These are phyloP conservation scores for Vigna reflexopilosa DNA, from an alignment of 306 rosid species.

Conservation along the genomic window DNA sequence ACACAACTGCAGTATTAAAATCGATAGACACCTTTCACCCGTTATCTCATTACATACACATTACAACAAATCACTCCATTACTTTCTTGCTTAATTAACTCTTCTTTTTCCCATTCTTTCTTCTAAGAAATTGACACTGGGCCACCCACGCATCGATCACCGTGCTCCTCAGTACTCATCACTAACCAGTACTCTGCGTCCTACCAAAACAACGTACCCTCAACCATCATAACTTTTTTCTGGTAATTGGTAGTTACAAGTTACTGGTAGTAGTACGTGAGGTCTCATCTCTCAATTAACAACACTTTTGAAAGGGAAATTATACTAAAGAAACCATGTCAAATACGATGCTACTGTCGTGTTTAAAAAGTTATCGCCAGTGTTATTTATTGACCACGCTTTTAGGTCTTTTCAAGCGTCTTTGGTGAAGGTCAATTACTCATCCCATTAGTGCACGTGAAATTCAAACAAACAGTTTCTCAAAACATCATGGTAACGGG, in stretches of 20 bases:
- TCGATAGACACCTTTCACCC: constrained; percentile 37
- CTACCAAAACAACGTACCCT: constrained; percentile 13
- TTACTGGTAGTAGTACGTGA: too few relatives aligned
- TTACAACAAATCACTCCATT: neutral
- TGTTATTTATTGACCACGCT: too few relatives aligned
- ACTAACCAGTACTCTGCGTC: constrained; percentile 21
- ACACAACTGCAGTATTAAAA: constrained; percentile 31
- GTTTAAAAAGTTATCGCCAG: neutral
- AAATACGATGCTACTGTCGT: neutral
- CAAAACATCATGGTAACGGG: constrained; percentile 23
- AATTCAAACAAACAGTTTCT: constrained; percentile 5
- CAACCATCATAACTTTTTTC: neutral
- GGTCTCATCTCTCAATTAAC: neutral
- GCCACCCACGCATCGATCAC: neutral
- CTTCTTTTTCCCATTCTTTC: neutral
- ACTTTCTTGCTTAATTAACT: neutral
- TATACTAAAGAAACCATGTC: constrained; percentile 12
- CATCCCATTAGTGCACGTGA: neutral
- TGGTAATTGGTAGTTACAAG: neutral
- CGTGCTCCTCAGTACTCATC: neutral
- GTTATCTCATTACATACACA: neutral
- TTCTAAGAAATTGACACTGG: constrained; percentile 19
- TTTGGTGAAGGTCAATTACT: too few relatives aligned
- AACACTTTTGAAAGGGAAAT: constrained; percentile 25
- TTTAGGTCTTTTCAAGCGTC: too few relatives aligned